Evolutionary conservation across 2,329 filamentous ascomycete genomes (phyloP).

Genomic region (Fusarium nygamai): DNA sequence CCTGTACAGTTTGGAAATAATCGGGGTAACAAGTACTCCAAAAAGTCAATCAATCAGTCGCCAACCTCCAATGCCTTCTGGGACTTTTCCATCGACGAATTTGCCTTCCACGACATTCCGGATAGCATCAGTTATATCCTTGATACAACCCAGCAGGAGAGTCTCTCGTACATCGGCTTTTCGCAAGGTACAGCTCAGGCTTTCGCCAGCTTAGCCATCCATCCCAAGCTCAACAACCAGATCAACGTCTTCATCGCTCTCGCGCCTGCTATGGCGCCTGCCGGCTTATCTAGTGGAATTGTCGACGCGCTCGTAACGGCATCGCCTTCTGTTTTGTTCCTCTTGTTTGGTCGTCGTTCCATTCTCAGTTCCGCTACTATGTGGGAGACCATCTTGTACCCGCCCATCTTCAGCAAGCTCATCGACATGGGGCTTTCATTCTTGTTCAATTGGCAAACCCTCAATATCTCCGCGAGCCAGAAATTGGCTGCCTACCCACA

Average conservation of each 20-base stretch:
- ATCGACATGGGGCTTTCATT: slow-evolving; percentile 86
- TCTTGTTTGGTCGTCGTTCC: slow-evolving; percentile 90
- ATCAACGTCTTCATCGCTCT: slow-evolving; percentile 96
- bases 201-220: slow-evolving; percentile 91
- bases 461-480: slow-evolving; percentile 85
- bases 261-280: slow-evolving; percentile 95
- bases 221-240: slow-evolving; percentile 90
- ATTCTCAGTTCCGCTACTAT: slow-evolving; percentile 94
- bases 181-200: slow-evolving; percentile 97
- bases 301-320: slow-evolving; percentile 94
- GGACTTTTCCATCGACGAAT: slow-evolving; percentile 99
- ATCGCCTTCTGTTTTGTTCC: slow-evolving; percentile 89
- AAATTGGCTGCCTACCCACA: slow-evolving; percentile 97
- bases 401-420: slow-evolving; percentile 87
- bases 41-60: slow-evolving; percentile 83
- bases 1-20: slow-evolving; percentile 84
- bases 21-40: slow-evolving; percentile 98
- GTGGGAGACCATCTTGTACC: slow-evolving; percentile 97
- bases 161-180: slow-evolving; percentile 95
- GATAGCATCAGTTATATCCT: slow-evolving; percentile 94
- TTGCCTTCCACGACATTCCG: slow-evolving; percentile 96
- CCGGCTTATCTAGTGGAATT: slow-evolving; percentile 87
- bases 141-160: slow-evolving; percentile 80
- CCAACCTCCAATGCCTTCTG: slow-evolving; percentile 85
- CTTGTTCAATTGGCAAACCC: slow-evolving; percentile 88